Evolutionary conservation across 2,329 filamentous ascomycete genomes (phyloP).

Genomic region (Geosmithia putterillii): DNA sequence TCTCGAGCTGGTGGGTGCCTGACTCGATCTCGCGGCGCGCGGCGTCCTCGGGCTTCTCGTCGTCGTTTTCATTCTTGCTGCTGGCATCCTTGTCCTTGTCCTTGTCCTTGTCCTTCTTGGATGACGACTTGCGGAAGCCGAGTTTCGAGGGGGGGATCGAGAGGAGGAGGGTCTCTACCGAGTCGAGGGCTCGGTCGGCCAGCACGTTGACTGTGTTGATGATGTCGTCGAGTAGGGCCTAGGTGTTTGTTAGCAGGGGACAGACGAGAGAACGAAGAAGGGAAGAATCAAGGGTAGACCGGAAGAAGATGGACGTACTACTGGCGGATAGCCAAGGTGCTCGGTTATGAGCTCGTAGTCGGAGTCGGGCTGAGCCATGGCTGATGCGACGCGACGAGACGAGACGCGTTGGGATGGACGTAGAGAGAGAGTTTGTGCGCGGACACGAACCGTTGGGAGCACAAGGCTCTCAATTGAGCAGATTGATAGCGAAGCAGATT

Average conservation of each 20-base stretch:
- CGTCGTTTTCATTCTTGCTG: slow-evolving; percentile 12
- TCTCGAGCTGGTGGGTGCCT: slow-evolving; percentile 76
- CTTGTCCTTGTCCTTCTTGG: slow-evolving; percentile 14
- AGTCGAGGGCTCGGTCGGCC: slow-evolving; percentile 78
- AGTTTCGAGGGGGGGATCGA: slow-evolving; percentile 61
- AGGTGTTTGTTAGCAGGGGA: slow-evolving; percentile 3
- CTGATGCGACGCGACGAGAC: slow-evolving; percentile 3
- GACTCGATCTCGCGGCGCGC: slow-evolving; percentile 65
- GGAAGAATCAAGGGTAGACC: not conserved
- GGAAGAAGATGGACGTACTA: slow-evolving; percentile 43
- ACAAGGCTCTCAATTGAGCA: no score
- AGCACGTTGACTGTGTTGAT: slow-evolving; percentile 95
- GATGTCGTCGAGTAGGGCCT: slow-evolving; percentile 94
- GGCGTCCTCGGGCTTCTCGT: slow-evolving; percentile 23
- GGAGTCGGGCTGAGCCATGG: slow-evolving; percentile 24
- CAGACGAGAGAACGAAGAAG: slow-evolving; percentile 1
- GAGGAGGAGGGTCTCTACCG: slow-evolving; percentile 72
- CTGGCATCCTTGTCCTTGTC: slow-evolving; percentile 7
- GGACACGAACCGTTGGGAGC: not conserved
- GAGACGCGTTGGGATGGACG: not conserved
- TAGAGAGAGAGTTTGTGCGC: not conserved
- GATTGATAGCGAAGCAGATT: no score
- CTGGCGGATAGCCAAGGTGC: slow-evolving; percentile 88
- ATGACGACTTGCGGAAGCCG: slow-evolving; percentile 51
- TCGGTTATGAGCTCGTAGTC: slow-evolving; percentile 72